Conservation (phyloP, 148 eudicot species). For the Suaeda aralocaspica region DNA sequence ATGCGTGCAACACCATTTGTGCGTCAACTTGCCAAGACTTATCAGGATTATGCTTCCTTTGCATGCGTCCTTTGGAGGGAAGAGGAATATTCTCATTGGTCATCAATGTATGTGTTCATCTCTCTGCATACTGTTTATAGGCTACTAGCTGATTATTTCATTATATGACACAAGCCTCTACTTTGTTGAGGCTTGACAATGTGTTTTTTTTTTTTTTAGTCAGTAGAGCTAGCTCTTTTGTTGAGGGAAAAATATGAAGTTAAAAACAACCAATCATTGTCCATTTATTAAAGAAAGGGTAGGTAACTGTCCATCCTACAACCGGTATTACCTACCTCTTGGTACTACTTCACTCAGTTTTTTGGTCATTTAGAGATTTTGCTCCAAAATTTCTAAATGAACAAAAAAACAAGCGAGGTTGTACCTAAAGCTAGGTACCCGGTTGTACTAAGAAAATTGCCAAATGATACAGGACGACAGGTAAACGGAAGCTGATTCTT, state of each 20-base stretch:
- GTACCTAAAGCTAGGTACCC: no score
- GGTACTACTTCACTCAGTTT: no score
- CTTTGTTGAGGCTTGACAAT: conserved; percentile 1
- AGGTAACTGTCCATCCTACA: no score
- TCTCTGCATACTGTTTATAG: conserved; percentile 4
- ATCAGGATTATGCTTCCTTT: conserved; percentile 80
- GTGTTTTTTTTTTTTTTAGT: not conserved
- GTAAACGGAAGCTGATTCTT: no score
- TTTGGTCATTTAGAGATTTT: no score
- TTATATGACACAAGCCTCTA: not conserved
- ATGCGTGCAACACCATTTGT: conserved; percentile 90
- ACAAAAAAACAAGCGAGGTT: no score
- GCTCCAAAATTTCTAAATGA: no score
- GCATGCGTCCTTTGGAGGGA: conserved; percentile 82
- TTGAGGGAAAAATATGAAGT: not conserved
- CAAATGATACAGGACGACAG: no score
- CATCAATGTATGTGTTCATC: conserved; percentile 58
- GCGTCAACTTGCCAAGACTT: conserved; percentile 65
- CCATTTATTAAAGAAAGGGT: no score
- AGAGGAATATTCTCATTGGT: conserved; percentile 76
- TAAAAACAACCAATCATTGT: not conserved
- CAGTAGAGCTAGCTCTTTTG: not conserved
- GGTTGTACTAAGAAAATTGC: no score
- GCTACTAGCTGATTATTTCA: not conserved
- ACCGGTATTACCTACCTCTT: no score